Conservation (phyloP, 1,139 yeast species). For the Kodamaea plutei region DNA sequence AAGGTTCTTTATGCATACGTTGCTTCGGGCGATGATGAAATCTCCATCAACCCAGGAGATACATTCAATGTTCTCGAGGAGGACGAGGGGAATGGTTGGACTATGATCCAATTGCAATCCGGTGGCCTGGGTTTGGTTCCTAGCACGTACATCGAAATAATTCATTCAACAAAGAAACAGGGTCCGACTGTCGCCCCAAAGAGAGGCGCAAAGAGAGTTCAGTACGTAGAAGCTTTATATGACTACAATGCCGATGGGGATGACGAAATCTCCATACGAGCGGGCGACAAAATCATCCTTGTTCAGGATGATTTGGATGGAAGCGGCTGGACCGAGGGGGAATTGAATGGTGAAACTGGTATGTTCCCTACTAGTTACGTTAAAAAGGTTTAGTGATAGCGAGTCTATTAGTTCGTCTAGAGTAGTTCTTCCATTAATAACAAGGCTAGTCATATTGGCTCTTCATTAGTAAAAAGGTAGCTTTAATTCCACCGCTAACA, state of each 20-base stretch:
- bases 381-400: conserved; percentile 27
- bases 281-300: conserved; percentile 74
- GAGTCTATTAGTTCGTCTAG: no score
- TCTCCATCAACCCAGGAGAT: conserved; percentile 60
- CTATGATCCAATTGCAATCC: conserved; percentile 43
- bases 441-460: no score
- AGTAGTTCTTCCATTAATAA: no score
- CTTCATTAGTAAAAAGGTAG: no score
- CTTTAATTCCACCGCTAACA: no score
- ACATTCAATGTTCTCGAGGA: conserved; percentile 50
- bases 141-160: conserved; percentile 64
- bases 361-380: conserved; percentile 82
- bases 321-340: conserved; percentile 97
- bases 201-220: conserved; percentile 64
- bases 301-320: conserved; percentile 71
- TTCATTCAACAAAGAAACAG: conserved; percentile 48
- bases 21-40: conserved; percentile 75
- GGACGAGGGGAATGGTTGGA: conserved; percentile 97
- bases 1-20: conserved; percentile 65
- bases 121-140: conserved; percentile 78
- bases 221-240: conserved; percentile 70
- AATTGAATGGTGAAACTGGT: conserved; percentile 66
- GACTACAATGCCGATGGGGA: conserved; percentile 80
- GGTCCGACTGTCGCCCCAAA: conserved; percentile 85
- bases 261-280: conserved; percentile 68